These are phyloP conservation scores for Tetradesmus lagerheimii DNA, from an alignment of 139 green algal species.

Conservation along the genomic window DNA sequence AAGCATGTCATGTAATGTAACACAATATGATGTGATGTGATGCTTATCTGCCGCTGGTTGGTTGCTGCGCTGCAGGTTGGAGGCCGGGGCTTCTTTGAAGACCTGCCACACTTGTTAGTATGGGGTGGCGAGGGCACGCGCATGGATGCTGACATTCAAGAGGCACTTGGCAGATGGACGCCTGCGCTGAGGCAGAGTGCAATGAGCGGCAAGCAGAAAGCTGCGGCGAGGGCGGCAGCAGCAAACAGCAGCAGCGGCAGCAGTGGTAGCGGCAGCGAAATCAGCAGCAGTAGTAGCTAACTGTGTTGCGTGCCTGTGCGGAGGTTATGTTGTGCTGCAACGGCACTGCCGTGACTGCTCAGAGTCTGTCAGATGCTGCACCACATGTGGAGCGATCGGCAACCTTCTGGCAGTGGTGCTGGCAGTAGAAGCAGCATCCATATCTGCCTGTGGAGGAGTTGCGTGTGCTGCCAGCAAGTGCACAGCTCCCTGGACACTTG, in stretches of 20 bases:
- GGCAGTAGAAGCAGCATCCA: too few species aligned
- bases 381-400: too few species aligned
- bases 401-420: too few species aligned
- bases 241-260: background rate
- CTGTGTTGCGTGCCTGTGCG: too few species aligned
- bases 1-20: too few species aligned
- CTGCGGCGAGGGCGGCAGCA: background rate
- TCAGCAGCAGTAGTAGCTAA: background rate
- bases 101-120: slow-evolving; percentile 77
- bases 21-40: background rate
- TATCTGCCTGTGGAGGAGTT: too few species aligned
- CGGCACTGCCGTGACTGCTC: too few species aligned
- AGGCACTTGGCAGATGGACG: slow-evolving; percentile 71
- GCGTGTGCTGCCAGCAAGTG: too few species aligned
- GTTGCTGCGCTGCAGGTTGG: slow-evolving; percentile 32
- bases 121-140: slow-evolving; percentile 86
- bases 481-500: too few species aligned
- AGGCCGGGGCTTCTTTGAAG: slow-evolving; percentile 58
- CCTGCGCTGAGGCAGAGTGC: slow-evolving; percentile 41
- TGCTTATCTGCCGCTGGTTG: background rate
- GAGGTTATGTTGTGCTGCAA: too few species aligned
- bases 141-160: slow-evolving; percentile 80
- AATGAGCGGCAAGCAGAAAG: background rate
- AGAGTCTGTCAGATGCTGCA: too few species aligned
- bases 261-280: background rate